Base-by-base conservation (phyloP, 768 basidiomycete genomes). In the Scleroderma citrinum region DNA sequence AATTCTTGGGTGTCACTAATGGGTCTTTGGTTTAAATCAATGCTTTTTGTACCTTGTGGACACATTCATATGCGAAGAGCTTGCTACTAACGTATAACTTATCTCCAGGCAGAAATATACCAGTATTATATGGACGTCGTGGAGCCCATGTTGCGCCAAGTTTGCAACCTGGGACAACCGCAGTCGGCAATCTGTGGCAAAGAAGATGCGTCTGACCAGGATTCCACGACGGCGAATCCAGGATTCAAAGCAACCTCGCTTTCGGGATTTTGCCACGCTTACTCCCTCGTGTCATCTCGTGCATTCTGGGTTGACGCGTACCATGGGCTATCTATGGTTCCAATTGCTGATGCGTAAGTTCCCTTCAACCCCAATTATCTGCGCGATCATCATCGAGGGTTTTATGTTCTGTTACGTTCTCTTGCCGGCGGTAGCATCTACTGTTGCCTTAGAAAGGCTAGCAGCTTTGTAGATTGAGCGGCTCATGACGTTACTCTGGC, bases 271-370 rank as follows among this genome's bases (percentile, higher is more conserved):
- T 66, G 62, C 30, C 65, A 56, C 24, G 65, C 67, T 5, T 81
- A 77, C 57, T 69, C 76, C 2, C 75, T 92, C 30, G 87, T 94
- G 44, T 86, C 83, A 3, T 86, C 89, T 4, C 76, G 92, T 34
- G 85, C 89, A 3, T 94, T 94, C 67, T 71, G 88, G 51, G 80
- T 92, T 52, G 92, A 94, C 64, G 75, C 78, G 7, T 92, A 81
- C 60, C 89, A 91, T 61, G 81, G 81, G 6, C 69, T 93, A 16
- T 77, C 85, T 1, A 85, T 95, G 77, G 87, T 91, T 17, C 90
- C 92, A 4, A 77, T 92, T 54, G 88, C 88, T 29, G 92, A 93
- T 68, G 76, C 77, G 86, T 89, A 61, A 65, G 83, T 76, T 12
- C 19, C 16, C 34, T 16, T 26, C 3, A n/a, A 13, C 24, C 41